Conservation (phyloP, 257 asterid genomes). For the Lantana camara region DNA sequence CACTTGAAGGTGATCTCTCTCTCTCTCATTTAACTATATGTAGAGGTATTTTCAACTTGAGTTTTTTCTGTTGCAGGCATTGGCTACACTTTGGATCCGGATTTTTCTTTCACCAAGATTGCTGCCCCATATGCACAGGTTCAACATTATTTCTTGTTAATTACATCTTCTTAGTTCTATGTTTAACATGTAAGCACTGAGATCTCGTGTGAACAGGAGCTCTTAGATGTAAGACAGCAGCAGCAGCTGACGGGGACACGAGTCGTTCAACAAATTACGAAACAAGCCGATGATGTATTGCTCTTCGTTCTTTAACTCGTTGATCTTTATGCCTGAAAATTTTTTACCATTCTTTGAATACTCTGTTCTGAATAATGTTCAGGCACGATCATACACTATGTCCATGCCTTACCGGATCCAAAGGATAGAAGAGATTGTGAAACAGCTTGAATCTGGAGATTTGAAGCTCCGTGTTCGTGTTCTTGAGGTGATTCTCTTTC, state of each 20-base stretch:
- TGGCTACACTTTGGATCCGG: conserved; percentile 76
- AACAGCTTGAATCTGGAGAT: conserved; percentile 87
- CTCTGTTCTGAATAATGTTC: conserved; percentile 14
- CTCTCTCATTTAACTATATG: conserved; percentile 28
- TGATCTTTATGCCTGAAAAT: no score
- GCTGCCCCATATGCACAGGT: conserved; percentile 97
- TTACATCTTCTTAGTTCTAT: not conserved
- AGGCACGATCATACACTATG: conserved; percentile 72
- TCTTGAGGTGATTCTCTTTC: conserved; percentile 62
- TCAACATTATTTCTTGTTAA: conserved; percentile 13
- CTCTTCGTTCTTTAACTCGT: conserved; percentile 7
- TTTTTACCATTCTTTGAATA: not conserved
- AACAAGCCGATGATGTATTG: conserved; percentile 82
- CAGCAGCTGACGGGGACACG: conserved; percentile 59
- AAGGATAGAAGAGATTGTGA: conserved; percentile 70
- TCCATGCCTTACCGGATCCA: conserved; percentile 92
- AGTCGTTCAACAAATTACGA: conserved; percentile 70
- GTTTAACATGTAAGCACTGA: not conserved
- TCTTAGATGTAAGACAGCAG: conserved; percentile 58
- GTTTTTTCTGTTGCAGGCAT: conserved; percentile 53
- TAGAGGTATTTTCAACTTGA: no score
- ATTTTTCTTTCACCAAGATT: conserved; percentile 78
- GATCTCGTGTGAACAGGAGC: conserved; percentile 52
- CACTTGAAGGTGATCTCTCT: conserved; percentile 77
- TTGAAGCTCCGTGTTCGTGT: conserved; percentile 90